Evolutionary conservation across 2,329 filamentous ascomycete species (phyloP), one percentile per base, ranked within the genome.

Genomic region (Phyllosticta citriasiana): DNA sequence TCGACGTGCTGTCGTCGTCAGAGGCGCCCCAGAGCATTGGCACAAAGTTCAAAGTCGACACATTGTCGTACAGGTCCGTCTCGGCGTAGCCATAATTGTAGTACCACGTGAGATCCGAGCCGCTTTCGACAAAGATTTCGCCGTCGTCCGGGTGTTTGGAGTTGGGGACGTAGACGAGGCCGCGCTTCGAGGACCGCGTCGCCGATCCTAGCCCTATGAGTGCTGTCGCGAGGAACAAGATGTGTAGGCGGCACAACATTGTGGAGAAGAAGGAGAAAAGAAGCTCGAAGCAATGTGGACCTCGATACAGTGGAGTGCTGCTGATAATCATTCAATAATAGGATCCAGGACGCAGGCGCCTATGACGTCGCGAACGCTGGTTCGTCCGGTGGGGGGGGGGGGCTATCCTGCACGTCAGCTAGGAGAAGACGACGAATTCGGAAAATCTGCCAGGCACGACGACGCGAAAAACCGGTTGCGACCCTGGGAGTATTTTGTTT

Each of bases 11-110:
- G 57, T 66, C 65, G 55, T 64, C 70, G 0, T 73, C 63, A 3
- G 77, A 75, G 9, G 82, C 77, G 33, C 88, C 88, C 86, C 87
- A 93, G 63, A 91, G 82, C 88, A 91, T 91, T 57, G 89, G 89
- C 1, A 93, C 85, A 72, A 90, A 94, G 71, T 89, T 80, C 66
- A 93, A 83, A 22, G 19, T 22, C 26, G 57, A 25, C 4, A 62
- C n/a, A 62, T 65, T 53, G 55, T 51, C 19, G 61, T 64, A 51
- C 53, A 53, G 19, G 0, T 78, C 64, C 0, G 85, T 83, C 1
- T 88, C 88, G 3, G 72, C 70, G 22, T 78, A 69, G 26, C 76
- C 73, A 73, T 92, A 94, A 77, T 92, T 93, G 80, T 93, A 94
- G 78, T 94, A 94, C 89, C 89, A 94, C 2, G 84, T 87, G 60